Base-by-base conservation (phyloP, 306 rosid genomes). In the Oemleria cerasiformis region DNA sequence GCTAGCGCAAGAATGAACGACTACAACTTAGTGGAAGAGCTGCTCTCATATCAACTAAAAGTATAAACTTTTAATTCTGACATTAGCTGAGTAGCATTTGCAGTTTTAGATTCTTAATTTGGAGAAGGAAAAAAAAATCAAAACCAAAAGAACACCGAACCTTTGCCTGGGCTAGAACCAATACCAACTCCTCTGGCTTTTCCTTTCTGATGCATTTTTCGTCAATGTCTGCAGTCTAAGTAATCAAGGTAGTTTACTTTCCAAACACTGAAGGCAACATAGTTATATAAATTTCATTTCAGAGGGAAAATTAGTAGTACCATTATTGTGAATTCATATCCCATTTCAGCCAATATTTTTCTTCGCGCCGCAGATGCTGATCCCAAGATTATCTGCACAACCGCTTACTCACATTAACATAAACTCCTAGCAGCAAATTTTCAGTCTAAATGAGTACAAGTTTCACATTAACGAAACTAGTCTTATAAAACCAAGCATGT, bases 131-230 rank as follows among this genome's bases (percentile, higher is more conserved):
- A 23, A 20, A 74, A 60, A 40, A 65, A 51, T 30, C 5, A 53
- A 47, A 68, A 50, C 50, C 45, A 25, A 73, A 13, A 7, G 25
- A 65, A 36, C 38, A 77, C 48, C 75, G 38, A 41, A 89, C 99
- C 99, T 95, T 95, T 39, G 97, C 97, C 78, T 91, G 88, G 2
- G 97, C 97, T 48, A 95, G 87, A 76, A 96, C 92, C 90, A 91
- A 75, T 67, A 95, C 99, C 75, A 95, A 76, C 40, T 91, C 96
- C 73, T 91, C 92, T 3, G 97, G 97, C 49, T 80, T 85, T 62
- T 86, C 96, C 79, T 77, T 91, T 56, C 99, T 86, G 75, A 91
- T 95, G 74, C 82, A 74, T 78, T 95, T 95, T 73, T 95, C 96
- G 44, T 95, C 99, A 75, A 91, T 95, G 78, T 95, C 99, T 38